Evolutionary conservation across 257 asterid genomes (phyloP).

Genomic region (Mitragyna speciosa): DNA sequence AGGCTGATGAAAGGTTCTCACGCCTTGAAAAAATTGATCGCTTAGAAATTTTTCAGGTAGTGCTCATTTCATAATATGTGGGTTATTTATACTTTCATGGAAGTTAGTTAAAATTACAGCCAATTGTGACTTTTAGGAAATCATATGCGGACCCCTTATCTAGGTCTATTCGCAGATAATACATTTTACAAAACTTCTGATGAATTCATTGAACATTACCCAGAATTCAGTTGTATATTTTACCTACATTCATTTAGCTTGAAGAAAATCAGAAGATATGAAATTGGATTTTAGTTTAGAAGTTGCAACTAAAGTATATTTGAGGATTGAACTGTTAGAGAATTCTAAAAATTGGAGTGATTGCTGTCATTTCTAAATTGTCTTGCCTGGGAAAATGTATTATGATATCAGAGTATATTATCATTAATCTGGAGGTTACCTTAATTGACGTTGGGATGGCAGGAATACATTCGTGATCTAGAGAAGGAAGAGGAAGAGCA

Average conservation of each 20-base stretch:
- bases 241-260: background rate
- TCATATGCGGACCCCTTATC: background rate
- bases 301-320: background rate
- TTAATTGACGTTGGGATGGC: slow-evolving; percentile 35
- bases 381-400: background rate
- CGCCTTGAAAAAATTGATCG: slow-evolving; percentile 92
- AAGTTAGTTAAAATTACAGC: background rate
- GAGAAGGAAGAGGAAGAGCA: slow-evolving; percentile 96
- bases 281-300: background rate
- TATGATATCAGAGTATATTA: background rate
- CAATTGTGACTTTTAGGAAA: background rate
- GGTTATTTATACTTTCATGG: background rate
- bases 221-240: background rate
- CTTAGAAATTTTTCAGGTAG: slow-evolving; percentile 89
- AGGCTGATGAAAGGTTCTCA: slow-evolving; percentile 87
- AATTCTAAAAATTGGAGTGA: background rate
- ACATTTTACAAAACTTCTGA: background rate
- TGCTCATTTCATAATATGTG: slow-evolving; percentile 11
- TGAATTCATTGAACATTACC: background rate
- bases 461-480: slow-evolving; percentile 87
- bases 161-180: background rate
- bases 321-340: background rate
- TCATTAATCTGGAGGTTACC: slow-evolving; percentile 19
- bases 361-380: background rate
- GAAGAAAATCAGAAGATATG: background rate